phyloP scores from a whole-genome alignment of 305 asterid genomes.

The Fraxinus greggii region DNA sequence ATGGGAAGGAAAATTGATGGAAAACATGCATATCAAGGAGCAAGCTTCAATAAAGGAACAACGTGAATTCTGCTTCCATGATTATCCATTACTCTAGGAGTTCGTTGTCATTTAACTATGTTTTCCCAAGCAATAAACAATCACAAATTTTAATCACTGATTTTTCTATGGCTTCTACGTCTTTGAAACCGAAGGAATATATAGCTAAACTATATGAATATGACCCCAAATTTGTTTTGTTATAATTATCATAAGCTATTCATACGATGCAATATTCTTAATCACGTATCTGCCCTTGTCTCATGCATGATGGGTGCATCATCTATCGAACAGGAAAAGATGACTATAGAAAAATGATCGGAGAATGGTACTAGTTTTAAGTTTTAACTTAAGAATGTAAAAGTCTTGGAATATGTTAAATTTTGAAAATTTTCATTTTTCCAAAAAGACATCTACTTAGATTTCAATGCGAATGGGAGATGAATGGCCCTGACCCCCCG shows the following conservation, averaged over 20 bases:
- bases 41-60: not conserved
- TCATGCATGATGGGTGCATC: conserved; percentile 3
- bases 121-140: not conserved
- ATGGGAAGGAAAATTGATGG: not conserved
- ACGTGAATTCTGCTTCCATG: not conserved
- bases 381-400: not conserved
- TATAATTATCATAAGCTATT: not conserved
- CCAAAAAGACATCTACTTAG: not conserved
- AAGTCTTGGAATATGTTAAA: not conserved
- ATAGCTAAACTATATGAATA: not conserved
- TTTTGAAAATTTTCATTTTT: not conserved
- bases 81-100: not conserved
- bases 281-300: not conserved
- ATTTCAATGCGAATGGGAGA: not conserved
- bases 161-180: not conserved
- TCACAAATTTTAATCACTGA: not conserved
- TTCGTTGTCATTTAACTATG: not conserved
- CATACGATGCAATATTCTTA: not conserved
- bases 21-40: not conserved
- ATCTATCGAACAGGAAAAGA: not conserved
- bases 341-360: not conserved
- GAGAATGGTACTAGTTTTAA: not conserved
- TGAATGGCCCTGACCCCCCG: not conserved
- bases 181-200: not conserved
- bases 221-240: not conserved